Conservation (phyloP, 2,329 filamentous ascomycete genomes). For the Trichophyton verrucosum region DNA sequence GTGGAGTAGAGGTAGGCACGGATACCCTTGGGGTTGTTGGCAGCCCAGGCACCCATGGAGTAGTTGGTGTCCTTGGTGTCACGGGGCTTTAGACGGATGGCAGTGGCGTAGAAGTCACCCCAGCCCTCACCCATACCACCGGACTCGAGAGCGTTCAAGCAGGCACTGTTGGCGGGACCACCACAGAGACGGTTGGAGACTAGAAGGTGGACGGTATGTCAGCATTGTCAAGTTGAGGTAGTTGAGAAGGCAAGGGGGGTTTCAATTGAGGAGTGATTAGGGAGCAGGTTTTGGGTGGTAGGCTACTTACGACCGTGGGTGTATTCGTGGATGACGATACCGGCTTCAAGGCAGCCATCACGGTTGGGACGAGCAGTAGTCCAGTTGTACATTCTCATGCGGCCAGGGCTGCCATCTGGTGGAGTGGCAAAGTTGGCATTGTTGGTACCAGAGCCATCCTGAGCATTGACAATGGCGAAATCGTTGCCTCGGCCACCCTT, state of each 20-base stretch:
- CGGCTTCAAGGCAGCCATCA: conserved; percentile 11
- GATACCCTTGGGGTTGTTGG: conserved; percentile 8
- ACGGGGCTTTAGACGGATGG: conserved; percentile 8
- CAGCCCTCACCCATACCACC: conserved; percentile 14
- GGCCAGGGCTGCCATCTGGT: conserved; percentile 11
- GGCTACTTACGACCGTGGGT: conserved; percentile 12
- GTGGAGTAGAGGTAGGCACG: conserved; percentile 11
- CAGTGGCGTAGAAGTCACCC: conserved; percentile 11
- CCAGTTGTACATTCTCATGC: conserved; percentile 14
- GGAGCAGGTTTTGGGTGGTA: background rate
- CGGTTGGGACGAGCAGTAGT: conserved; percentile 8
- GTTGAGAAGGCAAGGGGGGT: too few species aligned
- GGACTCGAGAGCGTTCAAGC: conserved; percentile 10
- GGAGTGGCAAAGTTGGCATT: conserved; percentile 13
- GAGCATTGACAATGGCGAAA: conserved; percentile 11
- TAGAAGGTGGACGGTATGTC: background rate
- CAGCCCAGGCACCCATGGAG: conserved; percentile 11
- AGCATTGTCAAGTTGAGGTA: background rate
- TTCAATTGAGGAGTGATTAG: background rate
- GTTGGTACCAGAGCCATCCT: conserved; percentile 12
- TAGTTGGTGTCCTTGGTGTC: conserved; percentile 9
- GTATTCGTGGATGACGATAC: conserved; percentile 13
- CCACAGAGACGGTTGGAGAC: conserved; percentile 12
- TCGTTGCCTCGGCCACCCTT: conserved; percentile 10
- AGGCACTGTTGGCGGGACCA: conserved; percentile 9